Conservation (phyloP, 1,284 basidiomycete species). For the Leccinum subfulvum region DNA sequence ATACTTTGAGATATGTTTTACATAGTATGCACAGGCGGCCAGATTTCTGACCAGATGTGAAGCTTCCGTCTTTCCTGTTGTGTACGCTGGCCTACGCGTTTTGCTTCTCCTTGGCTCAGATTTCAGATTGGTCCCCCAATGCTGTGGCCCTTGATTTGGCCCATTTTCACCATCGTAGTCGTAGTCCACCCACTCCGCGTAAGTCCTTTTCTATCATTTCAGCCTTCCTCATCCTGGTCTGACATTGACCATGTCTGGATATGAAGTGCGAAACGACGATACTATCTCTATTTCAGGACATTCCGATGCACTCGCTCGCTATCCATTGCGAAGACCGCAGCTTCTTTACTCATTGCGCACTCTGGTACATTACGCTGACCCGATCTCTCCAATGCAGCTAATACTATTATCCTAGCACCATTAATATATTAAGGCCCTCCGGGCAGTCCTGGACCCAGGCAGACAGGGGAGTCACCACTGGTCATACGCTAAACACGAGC, state of each 20-base stretch:
- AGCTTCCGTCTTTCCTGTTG: conserved; percentile 81
- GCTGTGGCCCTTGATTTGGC: conserved; percentile 49
- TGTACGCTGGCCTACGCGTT: conserved; percentile 77
- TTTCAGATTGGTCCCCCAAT: conserved; percentile 44
- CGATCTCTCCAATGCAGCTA: no score
- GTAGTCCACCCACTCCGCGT: conserved; percentile 80
- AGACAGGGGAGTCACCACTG: no score
- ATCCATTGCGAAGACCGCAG: no score
- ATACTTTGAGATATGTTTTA: conserved; percentile 69
- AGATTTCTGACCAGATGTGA: conserved; percentile 6
- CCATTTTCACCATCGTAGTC: conserved; percentile 61
- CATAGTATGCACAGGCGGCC: neutral
- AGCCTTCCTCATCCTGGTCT: neutral
- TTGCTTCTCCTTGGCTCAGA: conserved; percentile 76
- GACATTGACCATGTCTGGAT: neutral
- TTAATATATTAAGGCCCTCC: no score
- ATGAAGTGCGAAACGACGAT: conserved; percentile 10
- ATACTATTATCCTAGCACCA: no score
- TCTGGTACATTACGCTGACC: no score
- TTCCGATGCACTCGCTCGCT: no score
- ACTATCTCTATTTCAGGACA: no score
- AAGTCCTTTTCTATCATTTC: conserved; percentile 29
- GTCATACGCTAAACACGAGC: no score
- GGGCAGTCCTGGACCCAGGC: no score
- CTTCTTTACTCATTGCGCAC: no score